Base-by-base conservation (phyloP, 768 basidiomycete genomes). In the Paxillus ammoniavirescens region DNA sequence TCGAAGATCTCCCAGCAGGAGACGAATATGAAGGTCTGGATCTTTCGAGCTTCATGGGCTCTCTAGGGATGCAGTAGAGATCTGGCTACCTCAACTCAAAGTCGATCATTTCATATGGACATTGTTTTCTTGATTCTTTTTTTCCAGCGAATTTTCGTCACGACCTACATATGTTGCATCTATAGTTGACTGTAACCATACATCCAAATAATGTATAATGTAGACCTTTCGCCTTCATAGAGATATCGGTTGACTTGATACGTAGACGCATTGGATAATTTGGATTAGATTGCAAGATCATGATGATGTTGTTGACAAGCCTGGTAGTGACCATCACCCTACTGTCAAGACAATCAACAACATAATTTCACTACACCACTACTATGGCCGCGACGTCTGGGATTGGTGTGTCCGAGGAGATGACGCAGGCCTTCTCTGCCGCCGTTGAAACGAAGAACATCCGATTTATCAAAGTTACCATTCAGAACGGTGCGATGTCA, bases 11-110 rank as follows among this genome's bases (percentile, higher is more conserved):
- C 45, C 94, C 93, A 3, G 75, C 87, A 41, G 94, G 96, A 65
- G 91, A 95, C 50, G 96, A 98, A 72, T 98, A 97, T 65, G 84
- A 91, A 66, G 84, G 83, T 47, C 70, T 97, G 62, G 92, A 95
- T 61, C 73, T 98, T 54, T 84, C 88, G 42, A 86, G 81, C 65
- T 98, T 96, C 75, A 87, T 98, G 85, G 82, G 83, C 53, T 90
- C 91, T n/a, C 74, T 93, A 44, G 82, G 81, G 61, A 77, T 79
- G 71, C 44, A 64, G 21, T 82, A 38, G 61, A 54, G 38, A 43
- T 26, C 26, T 26, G 6, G 65, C 72, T 33, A 23, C 41, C 21
- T 9, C n/a, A 21, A 13, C 36, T n/a, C 30, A 33, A 36, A 48
- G 38, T 53, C 46, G 10, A 31, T 59, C 52, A 56, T 68, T 65